Evolutionary conservation across 2,329 filamentous ascomycete species (phyloP).

Genomic region (Venturia asperata): DNA sequence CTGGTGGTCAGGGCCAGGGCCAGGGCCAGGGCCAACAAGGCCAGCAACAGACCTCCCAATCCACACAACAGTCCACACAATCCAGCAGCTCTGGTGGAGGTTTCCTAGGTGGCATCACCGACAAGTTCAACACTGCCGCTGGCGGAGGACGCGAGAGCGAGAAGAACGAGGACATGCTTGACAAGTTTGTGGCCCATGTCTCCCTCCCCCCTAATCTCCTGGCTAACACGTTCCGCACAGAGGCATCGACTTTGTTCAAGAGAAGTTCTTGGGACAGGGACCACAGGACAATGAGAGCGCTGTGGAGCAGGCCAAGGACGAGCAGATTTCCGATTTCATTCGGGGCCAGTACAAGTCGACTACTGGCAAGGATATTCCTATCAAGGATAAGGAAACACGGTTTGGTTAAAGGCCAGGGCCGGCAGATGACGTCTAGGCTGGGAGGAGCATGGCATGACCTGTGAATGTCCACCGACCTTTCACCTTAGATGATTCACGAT

Average conservation of each 20-base stretch:
- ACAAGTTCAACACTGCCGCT: constrained; percentile 64
- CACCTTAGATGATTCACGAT: no score
- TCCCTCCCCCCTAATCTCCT: background rate
- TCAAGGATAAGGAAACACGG: constrained; percentile 11
- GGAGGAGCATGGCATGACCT: background rate
- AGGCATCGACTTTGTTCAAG: constrained; percentile 48
- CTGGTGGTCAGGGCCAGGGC: constrained; percentile 1
- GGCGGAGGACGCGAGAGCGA: constrained; percentile 68
- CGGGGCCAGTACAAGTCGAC: constrained; percentile 61
- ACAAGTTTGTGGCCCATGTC: constrained; percentile 51
- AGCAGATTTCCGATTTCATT: constrained; percentile 67
- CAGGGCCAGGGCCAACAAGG: constrained; percentile 5
- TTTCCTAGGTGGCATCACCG: constrained; percentile 53
- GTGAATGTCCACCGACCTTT: no score
- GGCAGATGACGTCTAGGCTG: background rate
- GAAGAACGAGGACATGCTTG: constrained; percentile 75
- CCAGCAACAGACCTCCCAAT: background rate
- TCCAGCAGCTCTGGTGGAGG: constrained; percentile 33
- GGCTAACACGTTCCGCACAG: background rate
- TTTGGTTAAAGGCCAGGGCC: background rate
- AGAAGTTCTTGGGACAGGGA: constrained; percentile 64
- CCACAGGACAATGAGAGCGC: constrained; percentile 61
- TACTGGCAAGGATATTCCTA: constrained; percentile 46
- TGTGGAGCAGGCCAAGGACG: constrained; percentile 75
- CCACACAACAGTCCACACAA: background rate